These are phyloP conservation scores for Graphilbum sp. DNA, from an alignment of 2,329 filamentous ascomycete genomes.

Conservation along the genomic window DNA sequence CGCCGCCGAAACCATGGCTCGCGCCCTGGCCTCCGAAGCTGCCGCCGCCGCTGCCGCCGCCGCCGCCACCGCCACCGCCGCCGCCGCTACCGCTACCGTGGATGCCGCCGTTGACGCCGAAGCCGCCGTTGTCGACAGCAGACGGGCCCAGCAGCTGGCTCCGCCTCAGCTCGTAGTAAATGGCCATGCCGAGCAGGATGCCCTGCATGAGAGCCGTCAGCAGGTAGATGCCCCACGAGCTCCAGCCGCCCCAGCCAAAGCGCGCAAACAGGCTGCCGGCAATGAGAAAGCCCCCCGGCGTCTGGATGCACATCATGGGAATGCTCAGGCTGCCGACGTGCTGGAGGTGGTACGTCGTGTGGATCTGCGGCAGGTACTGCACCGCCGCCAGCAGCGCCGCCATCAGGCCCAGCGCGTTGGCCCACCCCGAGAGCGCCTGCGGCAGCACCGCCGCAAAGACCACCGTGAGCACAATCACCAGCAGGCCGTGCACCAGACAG, in stretches of 20 bases:
- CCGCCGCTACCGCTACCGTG: too few relatives aligned
- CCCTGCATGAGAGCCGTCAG: constrained; percentile 79
- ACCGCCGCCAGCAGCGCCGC: constrained; percentile 64
- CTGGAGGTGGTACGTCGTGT: constrained; percentile 72
- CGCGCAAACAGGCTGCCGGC: constrained; percentile 68
- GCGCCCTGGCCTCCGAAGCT: constrained; percentile 6
- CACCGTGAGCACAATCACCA: constrained; percentile 50
- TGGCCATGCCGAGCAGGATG: constrained; percentile 59
- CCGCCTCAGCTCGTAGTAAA: constrained; percentile 51
- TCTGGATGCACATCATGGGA: constrained; percentile 97
- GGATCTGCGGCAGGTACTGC: constrained; percentile 92
- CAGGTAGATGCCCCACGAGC: constrained; percentile 84
- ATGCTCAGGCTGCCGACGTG: constrained; percentile 86
- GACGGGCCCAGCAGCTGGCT: constrained; percentile 5
- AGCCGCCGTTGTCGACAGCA: neutral
- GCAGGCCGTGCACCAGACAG: constrained; percentile 61
- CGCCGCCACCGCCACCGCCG: neutral
- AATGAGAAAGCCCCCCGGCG: constrained; percentile 81
- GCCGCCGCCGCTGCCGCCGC: constrained; percentile 15
- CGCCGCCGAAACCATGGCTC: too few relatives aligned
- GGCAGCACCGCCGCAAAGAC: constrained; percentile 50
- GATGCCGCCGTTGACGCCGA: too few relatives aligned
- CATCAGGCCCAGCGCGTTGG: constrained; percentile 68
- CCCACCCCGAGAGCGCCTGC: constrained; percentile 55
- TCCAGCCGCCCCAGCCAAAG: constrained; percentile 75